Conservation (phyloP, 2,329 filamentous ascomycete species). For the Venturia nashicola region DNA sequence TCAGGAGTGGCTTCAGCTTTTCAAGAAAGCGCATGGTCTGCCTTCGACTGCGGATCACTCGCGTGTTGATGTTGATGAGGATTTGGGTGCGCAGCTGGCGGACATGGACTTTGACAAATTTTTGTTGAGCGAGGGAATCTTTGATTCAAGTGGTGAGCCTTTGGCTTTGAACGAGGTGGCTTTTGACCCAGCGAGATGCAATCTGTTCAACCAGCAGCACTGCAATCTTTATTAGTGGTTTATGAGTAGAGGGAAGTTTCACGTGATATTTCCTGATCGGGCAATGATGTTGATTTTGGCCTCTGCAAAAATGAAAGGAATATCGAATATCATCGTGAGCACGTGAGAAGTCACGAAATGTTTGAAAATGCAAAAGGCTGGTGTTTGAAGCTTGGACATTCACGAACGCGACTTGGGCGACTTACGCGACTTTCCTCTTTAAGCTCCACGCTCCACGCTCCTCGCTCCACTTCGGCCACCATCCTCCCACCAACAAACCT, state of each 20-base stretch:
- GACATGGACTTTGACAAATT: slow-evolving; percentile 2
- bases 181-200: neutral
- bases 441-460: no score
- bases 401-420: neutral
- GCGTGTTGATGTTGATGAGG: slow-evolving; percentile 9
- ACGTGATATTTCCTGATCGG: neutral
- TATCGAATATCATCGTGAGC: neutral
- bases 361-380: neutral
- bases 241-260: no score
- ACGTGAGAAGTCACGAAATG: no score
- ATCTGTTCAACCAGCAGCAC: neutral
- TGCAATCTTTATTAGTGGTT: neutral
- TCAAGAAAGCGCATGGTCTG: slow-evolving; percentile 12
- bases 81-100: slow-evolving; percentile 8
- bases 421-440: neutral
- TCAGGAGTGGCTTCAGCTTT: slow-evolving; percentile 13
- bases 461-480: neutral
- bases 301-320: neutral
- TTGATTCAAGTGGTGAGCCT: neutral
- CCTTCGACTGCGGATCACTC: neutral
- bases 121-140: neutral
- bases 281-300: neutral
- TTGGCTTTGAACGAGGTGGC: neutral
- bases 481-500: neutral
- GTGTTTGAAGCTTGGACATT: neutral